These are phyloP conservation scores for Ramalina intermedia DNA, from an alignment of 495 filamentous ascomycete species.

Conservation along the genomic window DNA sequence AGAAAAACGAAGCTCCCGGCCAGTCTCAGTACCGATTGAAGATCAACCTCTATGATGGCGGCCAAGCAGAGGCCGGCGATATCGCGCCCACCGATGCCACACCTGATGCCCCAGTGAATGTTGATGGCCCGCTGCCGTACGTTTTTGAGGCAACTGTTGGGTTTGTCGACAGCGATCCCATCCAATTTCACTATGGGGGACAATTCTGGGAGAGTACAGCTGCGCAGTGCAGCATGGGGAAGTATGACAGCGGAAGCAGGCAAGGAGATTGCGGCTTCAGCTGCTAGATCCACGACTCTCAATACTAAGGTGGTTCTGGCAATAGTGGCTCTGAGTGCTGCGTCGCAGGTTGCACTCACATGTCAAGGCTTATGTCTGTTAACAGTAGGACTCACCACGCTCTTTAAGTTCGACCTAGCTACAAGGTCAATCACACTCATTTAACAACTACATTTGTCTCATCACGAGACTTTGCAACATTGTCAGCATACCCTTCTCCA, in stretches of 20 bases:
- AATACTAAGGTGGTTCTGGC: no score
- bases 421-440: no score
- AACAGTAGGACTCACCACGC: no score
- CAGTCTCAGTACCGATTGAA: constrained; percentile 1
- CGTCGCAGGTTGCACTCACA: no score
- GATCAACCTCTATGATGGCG: constrained; percentile 1
- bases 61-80: not conserved
- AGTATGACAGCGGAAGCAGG: not conserved
- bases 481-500: no score
- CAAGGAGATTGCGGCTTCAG: not conserved
- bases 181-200: not conserved
- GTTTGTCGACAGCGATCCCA: not conserved
- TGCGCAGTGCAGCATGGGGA: not conserved
- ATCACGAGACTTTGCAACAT: no score
- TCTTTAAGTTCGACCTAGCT: no score
- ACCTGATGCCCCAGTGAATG: not conserved
- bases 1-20: not conserved
- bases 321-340: no score
- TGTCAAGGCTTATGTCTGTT: no score
- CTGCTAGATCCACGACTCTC: no score
- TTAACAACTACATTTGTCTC: no score
- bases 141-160: not conserved
- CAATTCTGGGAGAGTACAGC: not conserved
- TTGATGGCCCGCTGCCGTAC: not conserved
- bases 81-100: not conserved